Base-by-base conservation (phyloP, 495 filamentous ascomycete species). In the Neurospora africana region DNA sequence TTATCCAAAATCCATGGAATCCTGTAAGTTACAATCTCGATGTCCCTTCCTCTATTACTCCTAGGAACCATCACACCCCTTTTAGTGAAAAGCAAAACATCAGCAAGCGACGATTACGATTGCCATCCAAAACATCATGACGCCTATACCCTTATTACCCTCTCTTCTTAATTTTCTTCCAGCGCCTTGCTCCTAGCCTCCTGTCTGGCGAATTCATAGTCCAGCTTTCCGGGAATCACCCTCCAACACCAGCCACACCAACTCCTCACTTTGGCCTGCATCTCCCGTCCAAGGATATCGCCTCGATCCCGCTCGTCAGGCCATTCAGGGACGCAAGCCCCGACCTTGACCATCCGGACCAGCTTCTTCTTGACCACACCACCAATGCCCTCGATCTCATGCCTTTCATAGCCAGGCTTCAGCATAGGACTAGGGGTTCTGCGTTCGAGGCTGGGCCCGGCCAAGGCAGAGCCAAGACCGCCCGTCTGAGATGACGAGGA, bases 311-410 rank as follows among this genome's bases (percentile, higher is more conserved):
- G 84, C 83, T 95, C 93, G 79, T 95, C 92, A 72, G 92, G 91
- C 81, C 88, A 91, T 77, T 95, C 91, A 70, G 88, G 89, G 39
- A 97, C 93, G 72, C 90, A 93, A 23, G 91, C 91, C 17, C 93
- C 94, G 2, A 97, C 88, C 72, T 85, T 83, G 17, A 94, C 88
- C 76, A 90, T 88, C 74, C 90, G 89, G 79, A 92, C 91, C 9
- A 89, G 82, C 81, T 92, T 95, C 72, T 89, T 91, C 85, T 95
- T 97, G 68, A 97, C 87, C 11, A 89, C 84, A 0, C 94, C 94
- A 17, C 94, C 93, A 39, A 97, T 88, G 5, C 93, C 94, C 76
- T 95, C 92, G 74, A 96, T 89, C 80, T 97, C 94, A 78, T 95
- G 92, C 36, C 89, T 83, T 74, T 87, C 87, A 78, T 97, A 97